Percentiles rank a stretch among this genome's conserved stretches.
Conservation (phyloP, 352 stramenopile genomes). For the Phytopythium aichiense region DNA sequence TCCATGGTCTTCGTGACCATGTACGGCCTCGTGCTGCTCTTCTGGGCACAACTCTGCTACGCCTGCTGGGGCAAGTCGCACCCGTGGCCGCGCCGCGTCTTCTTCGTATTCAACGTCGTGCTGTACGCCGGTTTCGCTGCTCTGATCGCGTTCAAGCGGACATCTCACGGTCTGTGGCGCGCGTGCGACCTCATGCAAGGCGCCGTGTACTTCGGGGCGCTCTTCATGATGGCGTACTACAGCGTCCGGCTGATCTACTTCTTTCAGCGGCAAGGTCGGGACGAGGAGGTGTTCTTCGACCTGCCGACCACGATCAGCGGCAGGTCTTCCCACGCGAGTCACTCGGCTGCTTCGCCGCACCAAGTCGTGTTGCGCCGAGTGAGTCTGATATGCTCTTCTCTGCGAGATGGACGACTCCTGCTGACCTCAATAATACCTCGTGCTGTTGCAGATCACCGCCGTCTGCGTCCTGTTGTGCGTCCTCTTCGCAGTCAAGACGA, state of each 20-base stretch:
- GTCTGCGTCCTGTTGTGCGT: constrained; percentile 72
- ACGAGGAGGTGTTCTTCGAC: constrained; percentile 84
- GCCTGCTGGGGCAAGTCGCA: constrained; percentile 73
- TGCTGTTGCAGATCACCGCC: constrained; percentile 51
- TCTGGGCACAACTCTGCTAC: constrained; percentile 84
- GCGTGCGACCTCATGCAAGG: constrained; percentile 68
- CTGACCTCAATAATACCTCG: constrained; percentile 1
- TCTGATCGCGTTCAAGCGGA: constrained; percentile 39
- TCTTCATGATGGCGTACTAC: constrained; percentile 78
- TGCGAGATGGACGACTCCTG: neutral
- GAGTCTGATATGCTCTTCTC: constrained; percentile 8
- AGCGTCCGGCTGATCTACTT: constrained; percentile 75
- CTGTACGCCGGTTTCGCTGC: constrained; percentile 58
- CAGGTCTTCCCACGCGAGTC: constrained; percentile 10
- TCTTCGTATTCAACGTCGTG: constrained; percentile 74
- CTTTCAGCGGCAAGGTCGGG: constrained; percentile 63
- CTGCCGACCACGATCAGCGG: constrained; percentile 31
- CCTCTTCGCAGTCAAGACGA: constrained; percentile 55
- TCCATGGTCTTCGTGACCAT: constrained; percentile 83
- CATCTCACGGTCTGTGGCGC: constrained; percentile 54
- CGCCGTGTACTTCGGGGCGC: constrained; percentile 51
- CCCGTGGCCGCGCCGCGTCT: constrained; percentile 66
- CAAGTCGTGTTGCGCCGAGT: constrained; percentile 67
- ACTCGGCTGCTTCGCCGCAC: constrained; percentile 25
- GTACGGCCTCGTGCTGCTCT: constrained; percentile 82